Evolutionary conservation across 179 eudicot genomes (phyloP).

Genomic region (Silene coronaria): DNA sequence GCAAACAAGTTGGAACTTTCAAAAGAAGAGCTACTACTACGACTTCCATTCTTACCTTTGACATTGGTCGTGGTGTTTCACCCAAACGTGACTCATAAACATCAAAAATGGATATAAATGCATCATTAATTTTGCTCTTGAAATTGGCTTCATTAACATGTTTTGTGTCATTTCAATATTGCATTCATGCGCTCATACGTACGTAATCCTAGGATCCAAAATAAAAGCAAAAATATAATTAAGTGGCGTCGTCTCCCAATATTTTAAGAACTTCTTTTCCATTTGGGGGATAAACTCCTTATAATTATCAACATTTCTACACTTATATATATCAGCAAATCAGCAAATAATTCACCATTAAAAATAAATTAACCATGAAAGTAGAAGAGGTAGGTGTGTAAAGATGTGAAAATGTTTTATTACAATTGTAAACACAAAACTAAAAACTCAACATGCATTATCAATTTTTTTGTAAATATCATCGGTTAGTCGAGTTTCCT

Average conservation of each 20-base stretch:
- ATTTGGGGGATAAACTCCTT: background rate
- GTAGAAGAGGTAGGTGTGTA: background rate
- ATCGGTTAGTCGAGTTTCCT: background rate
- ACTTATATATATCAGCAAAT: no score
- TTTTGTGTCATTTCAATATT: background rate
- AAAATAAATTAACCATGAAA: background rate
- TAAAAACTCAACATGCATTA: background rate
- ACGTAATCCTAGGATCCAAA: slow-evolving; percentile 9
- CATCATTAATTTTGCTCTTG: background rate
- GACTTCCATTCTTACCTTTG: background rate
- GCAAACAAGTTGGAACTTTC: background rate
- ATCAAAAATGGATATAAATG: background rate
- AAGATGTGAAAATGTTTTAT: background rate
- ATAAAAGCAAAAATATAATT: background rate
- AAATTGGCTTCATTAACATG: background rate
- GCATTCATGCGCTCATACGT: background rate
- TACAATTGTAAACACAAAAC: background rate
- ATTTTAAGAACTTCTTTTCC: background rate
- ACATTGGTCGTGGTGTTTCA: background rate
- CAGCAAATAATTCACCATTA: background rate
- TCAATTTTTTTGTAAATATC: background rate
- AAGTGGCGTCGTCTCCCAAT: background rate
- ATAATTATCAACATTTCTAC: background rate
- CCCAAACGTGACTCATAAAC: background rate
- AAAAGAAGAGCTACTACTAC: background rate